phyloP scores from a whole-genome alignment of 1,284 basidiomycete species.

The Apiotrichum siamense region DNA sequence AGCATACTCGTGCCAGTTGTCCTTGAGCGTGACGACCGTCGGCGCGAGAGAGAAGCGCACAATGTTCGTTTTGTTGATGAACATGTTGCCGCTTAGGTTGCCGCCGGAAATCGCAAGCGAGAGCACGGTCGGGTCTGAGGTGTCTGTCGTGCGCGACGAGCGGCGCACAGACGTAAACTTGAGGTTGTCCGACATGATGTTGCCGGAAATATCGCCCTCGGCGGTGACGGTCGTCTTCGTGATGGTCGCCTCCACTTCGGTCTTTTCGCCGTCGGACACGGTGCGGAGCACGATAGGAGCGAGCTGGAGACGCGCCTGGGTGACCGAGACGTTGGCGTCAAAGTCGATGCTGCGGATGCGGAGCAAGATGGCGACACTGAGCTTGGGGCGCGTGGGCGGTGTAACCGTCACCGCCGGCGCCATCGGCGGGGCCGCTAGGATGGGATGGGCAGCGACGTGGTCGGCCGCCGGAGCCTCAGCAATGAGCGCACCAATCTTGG shows the following conservation, averaged over 20 bases:
- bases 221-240: constrained; percentile 59
- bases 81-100: constrained; percentile 59
- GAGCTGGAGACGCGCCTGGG: constrained; percentile 57
- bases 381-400: constrained; percentile 4
- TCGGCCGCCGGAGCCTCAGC: background rate
- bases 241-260: constrained; percentile 58
- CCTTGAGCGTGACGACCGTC: constrained; percentile 64
- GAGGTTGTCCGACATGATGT: constrained; percentile 61
- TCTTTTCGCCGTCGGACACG: constrained; percentile 34
- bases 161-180: constrained; percentile 68
- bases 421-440: background rate
- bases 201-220: constrained; percentile 68
- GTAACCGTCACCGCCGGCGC: background rate
- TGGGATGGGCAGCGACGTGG: constrained; percentile 2
- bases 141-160: constrained; percentile 42
- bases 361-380: constrained; percentile 53
- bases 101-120: constrained; percentile 71
- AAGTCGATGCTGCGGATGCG: constrained; percentile 65
- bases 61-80: constrained; percentile 70
- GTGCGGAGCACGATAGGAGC: constrained; percentile 49
- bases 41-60: constrained; percentile 79
- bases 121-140: constrained; percentile 53
- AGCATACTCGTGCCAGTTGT: constrained; percentile 67
- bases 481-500: constrained; percentile 21
- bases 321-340: constrained; percentile 63